These are phyloP conservation scores for Leucocoprinus birnbaumii DNA, from an alignment of 768 basidiomycete genomes.

Conservation along the genomic window DNA sequence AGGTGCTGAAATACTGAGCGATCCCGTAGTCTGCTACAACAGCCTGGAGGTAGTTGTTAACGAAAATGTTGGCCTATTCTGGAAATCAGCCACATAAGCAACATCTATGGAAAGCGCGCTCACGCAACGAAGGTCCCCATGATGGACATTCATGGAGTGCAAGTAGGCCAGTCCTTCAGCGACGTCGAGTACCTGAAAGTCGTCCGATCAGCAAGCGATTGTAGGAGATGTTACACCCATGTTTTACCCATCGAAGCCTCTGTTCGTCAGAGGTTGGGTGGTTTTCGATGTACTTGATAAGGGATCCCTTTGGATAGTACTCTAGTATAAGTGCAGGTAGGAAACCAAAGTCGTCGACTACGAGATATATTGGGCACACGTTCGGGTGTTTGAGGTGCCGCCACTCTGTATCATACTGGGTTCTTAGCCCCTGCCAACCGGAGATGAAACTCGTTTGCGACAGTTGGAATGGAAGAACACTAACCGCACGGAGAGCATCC, in stretches of 20 bases:
- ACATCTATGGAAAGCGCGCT: background rate
- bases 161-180: slow-evolving; percentile 21
- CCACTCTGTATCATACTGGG: slow-evolving; percentile 11
- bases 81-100: background rate
- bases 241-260: slow-evolving; percentile 7
- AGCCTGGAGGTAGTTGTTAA: slow-evolving; percentile 19
- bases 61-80: slow-evolving; percentile 25
- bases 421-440: no score
- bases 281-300: slow-evolving; percentile 18
- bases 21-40: slow-evolving; percentile 26
- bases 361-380: slow-evolving; percentile 18
- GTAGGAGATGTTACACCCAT: background rate
- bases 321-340: slow-evolving; percentile 24
- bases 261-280: background rate
- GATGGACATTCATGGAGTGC: slow-evolving; percentile 19
- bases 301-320: slow-evolving; percentile 20
- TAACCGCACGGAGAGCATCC: slow-evolving; percentile 11
- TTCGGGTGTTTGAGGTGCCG: slow-evolving; percentile 17
- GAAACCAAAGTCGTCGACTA: slow-evolving; percentile 14
- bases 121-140: slow-evolving; percentile 26
- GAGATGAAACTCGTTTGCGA: no score
- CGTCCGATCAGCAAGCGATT: background rate
- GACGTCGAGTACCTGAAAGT: slow-evolving; percentile 9
- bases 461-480: background rate
- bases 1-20: slow-evolving; percentile 18